These are phyloP conservation scores for Rhinocladiella similis DNA, from an alignment of 2,329 filamentous ascomycete genomes.

Conservation along the genomic window DNA sequence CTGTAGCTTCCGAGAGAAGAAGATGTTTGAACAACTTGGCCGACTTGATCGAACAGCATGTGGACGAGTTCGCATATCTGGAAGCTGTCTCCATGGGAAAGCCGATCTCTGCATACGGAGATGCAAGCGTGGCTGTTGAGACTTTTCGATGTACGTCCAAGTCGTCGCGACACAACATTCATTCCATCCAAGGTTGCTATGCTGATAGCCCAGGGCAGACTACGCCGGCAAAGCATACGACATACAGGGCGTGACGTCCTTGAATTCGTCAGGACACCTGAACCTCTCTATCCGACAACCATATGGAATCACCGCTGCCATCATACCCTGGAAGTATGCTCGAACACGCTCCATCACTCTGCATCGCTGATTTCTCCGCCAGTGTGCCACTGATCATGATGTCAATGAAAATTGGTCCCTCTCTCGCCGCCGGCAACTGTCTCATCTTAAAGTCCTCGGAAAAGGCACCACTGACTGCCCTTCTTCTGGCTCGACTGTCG, in stretches of 20 bases:
- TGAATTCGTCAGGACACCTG: slow-evolving; percentile 71
- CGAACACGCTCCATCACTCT: no score
- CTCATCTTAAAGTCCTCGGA: no score
- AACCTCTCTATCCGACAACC: slow-evolving; percentile 77
- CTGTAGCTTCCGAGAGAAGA: slow-evolving; percentile 38
- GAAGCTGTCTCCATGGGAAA: slow-evolving; percentile 54
- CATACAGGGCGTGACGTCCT: slow-evolving; percentile 77
- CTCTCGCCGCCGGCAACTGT: no score
- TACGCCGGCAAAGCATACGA: slow-evolving; percentile 85
- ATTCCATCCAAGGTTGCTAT: no score
- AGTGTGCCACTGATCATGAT: slow-evolving; percentile 18
- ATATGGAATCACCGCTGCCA: slow-evolving; percentile 74
- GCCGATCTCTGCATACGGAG: no score
- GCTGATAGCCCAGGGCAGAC: no score
- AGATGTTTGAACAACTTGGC: slow-evolving; percentile 43
- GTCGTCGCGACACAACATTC: no score
- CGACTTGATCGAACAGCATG: slow-evolving; percentile 41
- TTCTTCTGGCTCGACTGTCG: slow-evolving; percentile 37
- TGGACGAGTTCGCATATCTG: slow-evolving; percentile 45
- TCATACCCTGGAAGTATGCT: slow-evolving; percentile 85
- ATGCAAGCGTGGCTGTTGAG: no score
- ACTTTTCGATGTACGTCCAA: no score
- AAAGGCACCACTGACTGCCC: slow-evolving; percentile 27
- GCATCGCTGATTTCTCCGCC: no score
- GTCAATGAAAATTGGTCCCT: no score